Evolutionary conservation across 2,329 filamentous ascomycete genomes (phyloP).

Genomic region (Paraphoma chrysanthemicola): DNA sequence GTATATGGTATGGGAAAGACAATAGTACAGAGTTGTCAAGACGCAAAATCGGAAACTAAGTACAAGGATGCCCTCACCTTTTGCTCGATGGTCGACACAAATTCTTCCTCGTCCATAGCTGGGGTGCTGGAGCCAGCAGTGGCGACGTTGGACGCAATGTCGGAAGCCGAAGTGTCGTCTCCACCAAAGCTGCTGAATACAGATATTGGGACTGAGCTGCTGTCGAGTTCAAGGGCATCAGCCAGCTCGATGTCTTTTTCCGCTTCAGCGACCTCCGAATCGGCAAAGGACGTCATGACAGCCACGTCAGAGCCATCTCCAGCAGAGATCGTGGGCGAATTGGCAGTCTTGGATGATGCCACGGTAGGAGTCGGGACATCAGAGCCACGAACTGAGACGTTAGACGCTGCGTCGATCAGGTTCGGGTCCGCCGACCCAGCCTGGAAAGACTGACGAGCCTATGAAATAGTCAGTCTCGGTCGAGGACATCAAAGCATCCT

Average conservation of each 20-base stretch:
- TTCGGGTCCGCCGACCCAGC: not conserved
- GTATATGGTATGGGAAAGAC: not conserved
- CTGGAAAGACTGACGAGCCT: not conserved
- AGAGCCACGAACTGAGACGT: constrained; percentile 19
- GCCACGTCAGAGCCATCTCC: constrained; percentile 95
- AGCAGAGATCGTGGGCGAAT: constrained; percentile 36
- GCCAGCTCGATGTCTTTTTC: constrained; percentile 69
- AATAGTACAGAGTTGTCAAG: not conserved
- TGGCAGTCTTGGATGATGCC: constrained; percentile 43
- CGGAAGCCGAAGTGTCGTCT: not conserved
- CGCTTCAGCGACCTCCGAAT: constrained; percentile 84
- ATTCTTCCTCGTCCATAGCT: not conserved
- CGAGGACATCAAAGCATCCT: constrained; percentile 1
- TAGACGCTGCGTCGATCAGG: constrained; percentile 5
- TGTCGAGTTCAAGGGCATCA: constrained; percentile 37
- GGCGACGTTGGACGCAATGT: not conserved
- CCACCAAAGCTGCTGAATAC: constrained; percentile 20
- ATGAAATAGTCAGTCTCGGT: not conserved
- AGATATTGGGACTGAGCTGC: constrained; percentile 7
- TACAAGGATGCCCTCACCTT: constrained; percentile 23
- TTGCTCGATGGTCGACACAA: constrained; percentile 10
- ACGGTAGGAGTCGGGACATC: constrained; percentile 8
- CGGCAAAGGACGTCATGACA: constrained; percentile 91
- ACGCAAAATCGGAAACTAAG: constrained; percentile 8
- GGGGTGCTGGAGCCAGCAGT: not conserved